Percentiles rank a stretch among this genome's conserved stretches.
These are phyloP conservation scores for Myxozyma mucilagina DNA, from an alignment of 805 yeast species.

Conservation along the genomic window DNA sequence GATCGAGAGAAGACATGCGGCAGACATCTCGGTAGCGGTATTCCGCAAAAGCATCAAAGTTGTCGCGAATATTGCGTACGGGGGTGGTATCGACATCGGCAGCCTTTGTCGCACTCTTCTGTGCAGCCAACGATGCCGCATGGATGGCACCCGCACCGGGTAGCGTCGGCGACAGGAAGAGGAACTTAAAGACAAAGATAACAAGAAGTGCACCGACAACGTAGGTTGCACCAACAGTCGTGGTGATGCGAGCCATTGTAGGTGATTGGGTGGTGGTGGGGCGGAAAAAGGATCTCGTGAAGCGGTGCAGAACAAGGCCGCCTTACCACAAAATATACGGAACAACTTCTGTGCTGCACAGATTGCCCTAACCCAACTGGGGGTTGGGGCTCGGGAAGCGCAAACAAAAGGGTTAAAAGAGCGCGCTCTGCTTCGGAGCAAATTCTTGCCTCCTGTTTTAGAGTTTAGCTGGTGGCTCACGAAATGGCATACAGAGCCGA, in stretches of 20 bases:
- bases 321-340: background rate
- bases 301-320: background rate
- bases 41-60: conserved; percentile 29
- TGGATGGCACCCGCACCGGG: conserved; percentile 6
- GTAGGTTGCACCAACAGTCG: conserved; percentile 21
- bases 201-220: conserved; percentile 31
- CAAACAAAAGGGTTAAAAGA: too few relatives aligned
- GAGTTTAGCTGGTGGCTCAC: too few relatives aligned
- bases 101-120: conserved; percentile 3
- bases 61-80: conserved; percentile 17
- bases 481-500: too few relatives aligned
- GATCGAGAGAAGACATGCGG: conserved; percentile 30
- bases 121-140: conserved; percentile 5
- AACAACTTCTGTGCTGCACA: background rate
- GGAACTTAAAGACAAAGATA: conserved; percentile 28
- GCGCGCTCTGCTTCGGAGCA: too few relatives aligned
- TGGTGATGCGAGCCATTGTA: conserved; percentile 21
- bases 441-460: too few relatives aligned
- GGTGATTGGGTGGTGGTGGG: background rate
- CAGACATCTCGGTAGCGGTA: conserved; percentile 29
- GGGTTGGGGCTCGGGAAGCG: background rate
- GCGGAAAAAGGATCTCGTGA: background rate
- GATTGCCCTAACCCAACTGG: background rate
- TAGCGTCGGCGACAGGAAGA: conserved; percentile 19
- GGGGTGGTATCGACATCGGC: background rate